These are phyloP conservation scores for Aspergillus fumigatiaffinis DNA, from an alignment of 2,329 filamentous ascomycete species.

Conservation along the genomic window DNA sequence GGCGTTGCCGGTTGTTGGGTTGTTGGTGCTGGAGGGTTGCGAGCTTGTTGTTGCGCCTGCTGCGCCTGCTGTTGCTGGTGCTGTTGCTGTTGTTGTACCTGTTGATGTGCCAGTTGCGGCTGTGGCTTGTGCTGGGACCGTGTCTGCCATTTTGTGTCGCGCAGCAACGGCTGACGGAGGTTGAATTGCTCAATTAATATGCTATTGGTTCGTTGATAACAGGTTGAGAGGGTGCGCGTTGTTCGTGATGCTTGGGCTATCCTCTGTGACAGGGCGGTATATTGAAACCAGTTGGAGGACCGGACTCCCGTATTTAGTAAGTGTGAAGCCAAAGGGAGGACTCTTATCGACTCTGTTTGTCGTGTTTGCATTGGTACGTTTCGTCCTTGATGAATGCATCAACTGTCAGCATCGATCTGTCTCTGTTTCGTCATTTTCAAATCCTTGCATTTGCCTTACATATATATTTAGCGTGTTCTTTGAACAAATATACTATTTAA, in stretches of 20 bases:
- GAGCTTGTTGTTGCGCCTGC: constrained; percentile 17
- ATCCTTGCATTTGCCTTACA: neutral
- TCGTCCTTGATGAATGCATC: constrained; percentile 9
- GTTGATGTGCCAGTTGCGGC: constrained; percentile 15
- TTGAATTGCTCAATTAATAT: neutral
- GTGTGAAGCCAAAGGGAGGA: neutral
- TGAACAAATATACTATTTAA: neutral
- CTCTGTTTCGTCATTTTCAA: neutral
- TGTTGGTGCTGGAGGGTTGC: constrained; percentile 10
- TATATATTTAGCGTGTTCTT: neutral
- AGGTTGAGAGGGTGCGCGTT: neutral
- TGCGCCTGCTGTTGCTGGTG: constrained; percentile 15
- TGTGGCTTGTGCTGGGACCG: constrained; percentile 13
- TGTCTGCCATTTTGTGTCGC: constrained; percentile 27
- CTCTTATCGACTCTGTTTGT: constrained; percentile 32
- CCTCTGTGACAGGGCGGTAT: neutral
- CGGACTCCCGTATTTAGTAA: neutral
- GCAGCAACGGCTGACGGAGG: neutral
- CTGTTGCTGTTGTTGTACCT: constrained; percentile 11
- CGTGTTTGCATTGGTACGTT: constrained; percentile 28
- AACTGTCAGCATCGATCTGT: neutral
- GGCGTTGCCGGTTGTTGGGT: constrained; percentile 15
- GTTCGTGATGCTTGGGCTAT: neutral
- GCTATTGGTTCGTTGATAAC: neutral
- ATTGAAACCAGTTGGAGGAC: neutral